Percentiles rank a stretch among this genome's conserved stretches.
Evolutionary conservation across 768 basidiomycete genomes (phyloP).

Genomic region (Tricholomella constricta): DNA sequence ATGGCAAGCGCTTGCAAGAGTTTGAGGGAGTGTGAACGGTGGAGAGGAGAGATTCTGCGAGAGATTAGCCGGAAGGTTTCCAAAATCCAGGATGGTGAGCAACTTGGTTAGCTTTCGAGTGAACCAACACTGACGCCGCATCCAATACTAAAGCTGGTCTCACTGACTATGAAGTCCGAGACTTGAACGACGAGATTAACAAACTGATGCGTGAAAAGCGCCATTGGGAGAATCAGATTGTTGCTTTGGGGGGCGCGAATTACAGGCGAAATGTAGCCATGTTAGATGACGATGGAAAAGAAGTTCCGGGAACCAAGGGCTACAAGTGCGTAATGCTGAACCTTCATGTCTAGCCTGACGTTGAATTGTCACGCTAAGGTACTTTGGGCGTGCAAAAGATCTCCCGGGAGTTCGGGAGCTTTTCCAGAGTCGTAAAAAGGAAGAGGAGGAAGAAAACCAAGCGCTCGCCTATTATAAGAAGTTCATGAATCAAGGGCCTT

Average conservation of each 20-base stretch:
- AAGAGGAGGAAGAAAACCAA: conserved; percentile 87
- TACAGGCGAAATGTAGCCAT: conserved; percentile 93
- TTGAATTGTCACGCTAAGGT: conserved; percentile 47
- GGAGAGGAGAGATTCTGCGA: conserved; percentile 92
- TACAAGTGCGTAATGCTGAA: conserved; percentile 71
- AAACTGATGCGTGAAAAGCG: conserved; percentile 91
- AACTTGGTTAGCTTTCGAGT: conserved; percentile 52
- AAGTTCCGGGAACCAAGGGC: conserved; percentile 95
- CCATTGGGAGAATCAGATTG: conserved; percentile 98
- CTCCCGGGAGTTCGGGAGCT: conserved; percentile 94
- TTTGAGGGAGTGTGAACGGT: conserved; percentile 89
- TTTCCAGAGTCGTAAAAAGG: conserved; percentile 84
- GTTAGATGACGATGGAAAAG: conserved; percentile 93
- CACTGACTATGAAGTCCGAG: conserved; percentile 94
- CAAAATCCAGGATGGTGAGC: conserved; percentile 95
- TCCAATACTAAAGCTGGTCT: conserved; percentile 64
- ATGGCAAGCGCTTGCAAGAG: conserved; percentile 94
- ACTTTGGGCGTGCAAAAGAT: conserved; percentile 96
- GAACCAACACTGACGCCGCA: conserved; percentile 1
- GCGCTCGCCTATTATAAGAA: conserved; percentile 79
- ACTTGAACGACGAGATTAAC: conserved; percentile 98
- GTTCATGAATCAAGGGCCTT: conserved; percentile 83
- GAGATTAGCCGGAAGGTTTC: conserved; percentile 97
- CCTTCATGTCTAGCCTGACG: background rate
- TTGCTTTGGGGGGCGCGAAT: conserved; percentile 94